Percentiles rank a stretch among this genome's conserved stretches.
Evolutionary conservation across 164 flowering plant species (phyloP).

Genomic region (Chloranthus sessilifolius): DNA sequence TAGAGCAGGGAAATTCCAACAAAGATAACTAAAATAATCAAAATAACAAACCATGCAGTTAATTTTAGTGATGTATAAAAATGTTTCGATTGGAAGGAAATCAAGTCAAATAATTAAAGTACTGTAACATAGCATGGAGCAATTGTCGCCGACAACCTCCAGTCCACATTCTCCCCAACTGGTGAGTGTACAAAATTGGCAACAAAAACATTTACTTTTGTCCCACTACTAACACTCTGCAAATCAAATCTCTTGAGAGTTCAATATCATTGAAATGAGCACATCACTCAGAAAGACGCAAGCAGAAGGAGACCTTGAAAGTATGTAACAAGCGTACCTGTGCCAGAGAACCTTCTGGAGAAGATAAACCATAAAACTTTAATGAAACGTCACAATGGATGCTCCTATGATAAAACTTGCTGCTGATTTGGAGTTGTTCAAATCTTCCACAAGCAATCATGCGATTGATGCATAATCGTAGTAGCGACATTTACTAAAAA

Average conservation of each 20-base stretch:
- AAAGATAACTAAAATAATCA: too few relatives aligned
- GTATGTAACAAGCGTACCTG: slow-evolving; percentile 52
- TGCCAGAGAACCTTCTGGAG: slow-evolving; percentile 96
- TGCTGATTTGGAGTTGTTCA: slow-evolving; percentile 76
- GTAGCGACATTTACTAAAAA: slow-evolving; percentile 73
- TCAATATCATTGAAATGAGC: background rate
- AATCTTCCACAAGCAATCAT: slow-evolving; percentile 89
- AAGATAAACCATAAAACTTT: slow-evolving; percentile 81
- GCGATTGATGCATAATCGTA: slow-evolving; percentile 52
- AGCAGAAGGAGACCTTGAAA: background rate
- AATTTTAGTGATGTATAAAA: too few relatives aligned
- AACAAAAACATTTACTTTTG: slow-evolving; percentile 82
- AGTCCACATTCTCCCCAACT: slow-evolving; percentile 81
- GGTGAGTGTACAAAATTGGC: slow-evolving; percentile 84
- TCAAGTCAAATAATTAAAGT: too few relatives aligned
- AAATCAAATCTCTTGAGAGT: slow-evolving; percentile 10
- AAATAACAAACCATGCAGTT: too few relatives aligned
- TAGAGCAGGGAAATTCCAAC: too few relatives aligned
- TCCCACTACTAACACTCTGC: slow-evolving; percentile 87
- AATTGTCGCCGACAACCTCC: slow-evolving; percentile 94
- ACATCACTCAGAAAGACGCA: background rate
- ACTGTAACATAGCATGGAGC: slow-evolving; percentile 99
- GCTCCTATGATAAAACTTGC: slow-evolving; percentile 71
- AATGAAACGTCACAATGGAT: slow-evolving; percentile 69
- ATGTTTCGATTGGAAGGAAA: too few relatives aligned